Conservation (phyloP, 306 rosid genomes). For the Lithocarpus polystachyus region DNA sequence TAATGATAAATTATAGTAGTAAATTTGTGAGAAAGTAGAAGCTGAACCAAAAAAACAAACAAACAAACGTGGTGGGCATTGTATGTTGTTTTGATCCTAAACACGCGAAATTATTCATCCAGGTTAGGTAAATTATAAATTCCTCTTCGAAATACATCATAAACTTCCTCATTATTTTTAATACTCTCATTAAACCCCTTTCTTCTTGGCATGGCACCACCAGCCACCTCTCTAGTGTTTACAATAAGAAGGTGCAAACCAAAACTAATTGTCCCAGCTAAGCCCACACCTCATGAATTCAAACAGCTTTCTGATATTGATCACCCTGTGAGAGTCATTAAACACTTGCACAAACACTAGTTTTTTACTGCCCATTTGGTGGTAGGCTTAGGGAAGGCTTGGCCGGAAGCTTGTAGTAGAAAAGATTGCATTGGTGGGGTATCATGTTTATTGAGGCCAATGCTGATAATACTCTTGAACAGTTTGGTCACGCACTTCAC, state of each 20-base stretch:
- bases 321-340: slow-evolving; percentile 29
- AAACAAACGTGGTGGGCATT: no score
- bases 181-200: background rate
- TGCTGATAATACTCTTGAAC: background rate
- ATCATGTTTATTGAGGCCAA: background rate
- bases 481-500: background rate
- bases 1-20: no score
- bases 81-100: no score
- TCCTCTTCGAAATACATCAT: background rate
- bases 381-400: slow-evolving; percentile 37
- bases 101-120: no score
- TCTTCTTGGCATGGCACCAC: background rate
- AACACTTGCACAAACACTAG: slow-evolving; percentile 22
- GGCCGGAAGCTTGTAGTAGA: slow-evolving; percentile 14
- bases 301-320: slow-evolving; percentile 36
- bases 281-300: slow-evolving; percentile 28
- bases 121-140: background rate
- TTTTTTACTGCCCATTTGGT: slow-evolving; percentile 39
- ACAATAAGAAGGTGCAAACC: slow-evolving; percentile 17
- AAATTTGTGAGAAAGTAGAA: no score
- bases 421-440: background rate
- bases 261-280: slow-evolving; percentile 27
- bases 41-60: no score
- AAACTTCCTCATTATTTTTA: no score
- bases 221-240: slow-evolving; percentile 18